Evolutionary conservation across 768 basidiomycete species (phyloP).

Genomic region (Dendrothele bispora): DNA sequence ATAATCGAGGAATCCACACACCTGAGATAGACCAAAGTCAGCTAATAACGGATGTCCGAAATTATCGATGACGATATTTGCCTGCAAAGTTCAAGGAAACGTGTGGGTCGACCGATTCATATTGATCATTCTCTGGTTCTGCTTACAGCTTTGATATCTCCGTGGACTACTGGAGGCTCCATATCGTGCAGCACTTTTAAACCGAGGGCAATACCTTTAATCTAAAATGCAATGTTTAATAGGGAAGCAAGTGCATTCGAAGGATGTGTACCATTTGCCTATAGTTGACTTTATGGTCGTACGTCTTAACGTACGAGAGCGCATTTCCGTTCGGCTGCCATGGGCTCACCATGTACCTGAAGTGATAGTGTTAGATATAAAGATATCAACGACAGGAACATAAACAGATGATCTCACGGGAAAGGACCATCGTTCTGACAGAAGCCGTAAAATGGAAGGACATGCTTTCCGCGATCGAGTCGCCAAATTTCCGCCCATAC

Average conservation of each 20-base stretch:
- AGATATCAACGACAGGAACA: background rate
- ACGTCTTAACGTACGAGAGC: slow-evolving; percentile 42
- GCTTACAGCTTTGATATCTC: slow-evolving; percentile 52
- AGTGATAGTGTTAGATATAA: slow-evolving; percentile 2
- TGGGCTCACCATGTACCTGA: slow-evolving; percentile 57
- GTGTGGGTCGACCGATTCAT: too few relatives aligned
- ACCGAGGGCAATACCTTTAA: slow-evolving; percentile 45
- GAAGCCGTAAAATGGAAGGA: slow-evolving; percentile 60
- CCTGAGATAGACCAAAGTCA: slow-evolving; percentile 59
- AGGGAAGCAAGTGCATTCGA: background rate
- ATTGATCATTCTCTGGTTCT: background rate
- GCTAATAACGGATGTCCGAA: slow-evolving; percentile 49
- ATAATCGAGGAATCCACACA: slow-evolving; percentile 15
- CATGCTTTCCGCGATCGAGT: slow-evolving; percentile 47
- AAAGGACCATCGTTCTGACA: slow-evolving; percentile 57
- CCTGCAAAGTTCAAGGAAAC: slow-evolving; percentile 25
- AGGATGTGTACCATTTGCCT: slow-evolving; percentile 33
- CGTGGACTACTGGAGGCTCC: slow-evolving; percentile 49
- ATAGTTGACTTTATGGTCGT: slow-evolving; percentile 41
- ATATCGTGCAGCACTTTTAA: slow-evolving; percentile 50
- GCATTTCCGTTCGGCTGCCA: slow-evolving; percentile 57
- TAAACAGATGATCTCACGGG: slow-evolving; percentile 36
- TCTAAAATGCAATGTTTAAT: slow-evolving; percentile 27
- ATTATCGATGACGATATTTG: slow-evolving; percentile 47
- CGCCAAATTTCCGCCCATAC: slow-evolving; percentile 59